phyloP scores from a whole-genome alignment of 768 basidiomycete genomes.

The Holtermanniella nyarrowii region DNA sequence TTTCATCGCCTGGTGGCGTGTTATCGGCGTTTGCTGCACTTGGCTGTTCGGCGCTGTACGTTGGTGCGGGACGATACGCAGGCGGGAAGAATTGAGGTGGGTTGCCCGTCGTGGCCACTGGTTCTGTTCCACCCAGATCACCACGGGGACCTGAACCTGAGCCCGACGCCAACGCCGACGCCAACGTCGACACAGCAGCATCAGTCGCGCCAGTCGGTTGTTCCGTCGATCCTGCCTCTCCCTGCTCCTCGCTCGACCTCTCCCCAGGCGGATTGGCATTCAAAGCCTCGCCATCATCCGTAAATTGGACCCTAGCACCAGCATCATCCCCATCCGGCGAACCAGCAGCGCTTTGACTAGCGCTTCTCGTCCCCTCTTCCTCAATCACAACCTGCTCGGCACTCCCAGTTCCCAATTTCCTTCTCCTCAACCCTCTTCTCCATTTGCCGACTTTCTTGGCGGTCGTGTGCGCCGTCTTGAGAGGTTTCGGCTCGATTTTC shows the following conservation, averaged over 20 bases:
- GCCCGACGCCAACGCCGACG: neutral
- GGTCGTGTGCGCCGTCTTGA: neutral
- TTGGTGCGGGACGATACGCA: constrained; percentile 32
- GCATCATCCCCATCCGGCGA: too few species aligned
- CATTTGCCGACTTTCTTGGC: neutral
- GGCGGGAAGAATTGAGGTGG: constrained; percentile 25
- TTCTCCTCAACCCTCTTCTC: neutral
- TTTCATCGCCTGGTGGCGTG: neutral
- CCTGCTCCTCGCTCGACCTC: neutral
- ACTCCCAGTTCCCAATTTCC: neutral
- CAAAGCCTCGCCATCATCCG: neutral
- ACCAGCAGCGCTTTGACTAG: too few species aligned
- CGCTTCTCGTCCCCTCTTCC: too few species aligned
- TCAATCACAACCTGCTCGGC: neutral
- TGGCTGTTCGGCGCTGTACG: neutral
- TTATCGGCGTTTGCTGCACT: neutral
- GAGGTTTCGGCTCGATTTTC: neutral
- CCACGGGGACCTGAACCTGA: neutral
- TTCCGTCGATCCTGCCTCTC: neutral
- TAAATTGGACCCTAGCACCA: too few species aligned
- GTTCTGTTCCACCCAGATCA: too few species aligned
- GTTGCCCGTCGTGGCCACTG: neutral
- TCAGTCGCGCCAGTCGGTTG: neutral
- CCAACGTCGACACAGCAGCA: neutral
- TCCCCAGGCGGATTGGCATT: neutral